Base-by-base conservation (phyloP, 306 rosid genomes). In the Quercus robur region DNA sequence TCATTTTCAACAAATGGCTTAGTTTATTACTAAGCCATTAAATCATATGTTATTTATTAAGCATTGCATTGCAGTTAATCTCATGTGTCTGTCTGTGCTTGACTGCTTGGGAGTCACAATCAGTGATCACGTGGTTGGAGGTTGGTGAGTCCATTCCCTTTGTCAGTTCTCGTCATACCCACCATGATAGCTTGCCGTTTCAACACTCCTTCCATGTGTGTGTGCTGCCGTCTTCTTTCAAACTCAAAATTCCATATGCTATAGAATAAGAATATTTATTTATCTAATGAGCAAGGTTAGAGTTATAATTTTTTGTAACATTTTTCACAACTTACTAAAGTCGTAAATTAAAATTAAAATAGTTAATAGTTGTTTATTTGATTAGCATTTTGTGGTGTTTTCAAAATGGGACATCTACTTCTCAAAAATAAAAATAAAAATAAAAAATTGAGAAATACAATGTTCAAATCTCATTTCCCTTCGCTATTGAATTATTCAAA, bases 101-200 rank as follows among this genome's bases (percentile, higher is more conserved):
- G 54, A 12, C 54, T 3, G 17, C 54, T 49, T 49, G n/a, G 81
- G 80, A 59, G 85, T 83, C 84, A 30, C 57, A 17, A 18, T 67
- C 52, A 33, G 6, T 18, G 26, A 44, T 89, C 94, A 85, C 88
- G 88, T 82, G 92, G 90, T 14, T 73, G 84, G 84, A 57, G 72
- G 87, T 72, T 83, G 84, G 83, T 56, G 85, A 51, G 71, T 79
- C 52, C 70, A 58, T 78, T 77, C 35, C 71, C 74, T 52, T 52
- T 66, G 31, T 66, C 38, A 33, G 14, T 15, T 5, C 10, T 75
- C 31, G 81, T 76, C 75, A 71, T 57, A 49, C 76, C 84, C 76
- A 73, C 79, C 87, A 49, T 70, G 77, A 73, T 63, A 83, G 46
- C 76, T 83, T 85, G 73, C 85, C 78, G 75, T 56, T 75, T 75